Evolutionary conservation across 192 early-diverging fungal species (phyloP).

Genomic region (Phycomyces blakesleeanus): DNA sequence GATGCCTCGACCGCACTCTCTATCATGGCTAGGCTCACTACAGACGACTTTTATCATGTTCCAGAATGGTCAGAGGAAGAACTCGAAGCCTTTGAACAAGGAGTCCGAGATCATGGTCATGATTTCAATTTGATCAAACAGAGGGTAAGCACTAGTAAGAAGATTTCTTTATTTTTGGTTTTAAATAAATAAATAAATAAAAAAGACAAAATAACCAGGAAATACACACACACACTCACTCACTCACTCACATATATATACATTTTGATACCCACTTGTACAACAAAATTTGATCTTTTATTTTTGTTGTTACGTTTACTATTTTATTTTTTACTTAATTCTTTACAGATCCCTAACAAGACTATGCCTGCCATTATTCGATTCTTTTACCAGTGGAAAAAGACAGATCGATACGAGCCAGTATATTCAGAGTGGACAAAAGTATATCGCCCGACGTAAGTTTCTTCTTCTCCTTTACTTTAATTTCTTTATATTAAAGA

Average conservation of each 20-base stretch:
- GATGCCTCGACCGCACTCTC: slow-evolving; percentile 57
- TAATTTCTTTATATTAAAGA: too few species aligned
- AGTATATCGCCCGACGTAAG: slow-evolving; percentile 53
- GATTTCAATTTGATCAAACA: slow-evolving; percentile 61
- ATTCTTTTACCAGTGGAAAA: slow-evolving; percentile 59
- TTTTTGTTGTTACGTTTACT: not conserved
- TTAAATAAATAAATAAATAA: not conserved
- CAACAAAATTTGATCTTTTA: not conserved
- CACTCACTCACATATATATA: too few species aligned
- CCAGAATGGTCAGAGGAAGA: slow-evolving; percentile 54
- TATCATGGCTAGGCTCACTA: slow-evolving; percentile 40
- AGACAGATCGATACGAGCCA: slow-evolving; percentile 52
- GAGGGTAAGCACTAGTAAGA: slow-evolving; percentile 41
- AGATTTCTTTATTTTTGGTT: not conserved
- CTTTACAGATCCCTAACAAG: slow-evolving; percentile 20
- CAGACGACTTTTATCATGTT: slow-evolving; percentile 44
- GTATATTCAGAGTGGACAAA: slow-evolving; percentile 61
- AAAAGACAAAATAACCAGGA: too few species aligned
- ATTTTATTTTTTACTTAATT: too few species aligned
- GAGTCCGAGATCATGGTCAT: slow-evolving; percentile 58
- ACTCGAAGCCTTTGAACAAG: slow-evolving; percentile 56
- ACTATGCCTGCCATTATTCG: slow-evolving; percentile 56
- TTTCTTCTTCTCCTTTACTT: slow-evolving; percentile 3
- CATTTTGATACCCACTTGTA: not conserved
- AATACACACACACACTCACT: too few species aligned